Base-by-base conservation (phyloP, 2,329 filamentous ascomycete species). In the Cryphonectria carpinicola region DNA sequence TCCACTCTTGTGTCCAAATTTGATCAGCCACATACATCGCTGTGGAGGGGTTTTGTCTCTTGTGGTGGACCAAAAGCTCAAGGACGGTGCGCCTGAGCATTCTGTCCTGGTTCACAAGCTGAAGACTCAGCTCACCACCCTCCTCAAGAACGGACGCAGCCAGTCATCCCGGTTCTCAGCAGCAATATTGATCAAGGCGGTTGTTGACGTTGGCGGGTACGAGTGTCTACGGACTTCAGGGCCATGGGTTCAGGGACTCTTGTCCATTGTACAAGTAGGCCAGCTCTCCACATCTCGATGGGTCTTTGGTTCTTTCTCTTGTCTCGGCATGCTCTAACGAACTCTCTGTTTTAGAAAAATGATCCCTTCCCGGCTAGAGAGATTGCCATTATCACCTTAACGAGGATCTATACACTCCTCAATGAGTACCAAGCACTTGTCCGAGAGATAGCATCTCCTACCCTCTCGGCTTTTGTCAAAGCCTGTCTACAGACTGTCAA, bases 371-470 rank as follows among this genome's bases (percentile, higher is more conserved):
- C 91, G 4, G 90, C 90, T 46, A 97, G 96, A 78, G 92, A 92
- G 78, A 81, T 98, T 71, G 89, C 89, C 74, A 84, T 97, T 65
- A 87, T 96, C 72, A 89, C 93, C 19, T 83, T 98, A 72, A 92
- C 93, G 28, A 91, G 92, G 77, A 94, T 98, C 75, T 98, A 96
- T 82, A 87, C 90, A 75, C 87, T 96, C 49, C 92, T 95, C 56
- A 93, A 94, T 77, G 89, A 91, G 52, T 94, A 94, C 77, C 93
- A 92, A 71, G 96, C 93, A 11, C 84, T 98, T 67, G 86, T 95
- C 61, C 88, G 95, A 75, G 95, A 98, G 78, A 93, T 98, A 72
- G 95, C 93, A 0, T 97, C 94, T 0, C 94, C 94, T 3, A 93
- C 89, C 3, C 83, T 98, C 28, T 89, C 93, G 1, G 83, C 87